Base-by-base conservation (phyloP, 169 alveolate species). In the Plasmodium sp. region DNA sequence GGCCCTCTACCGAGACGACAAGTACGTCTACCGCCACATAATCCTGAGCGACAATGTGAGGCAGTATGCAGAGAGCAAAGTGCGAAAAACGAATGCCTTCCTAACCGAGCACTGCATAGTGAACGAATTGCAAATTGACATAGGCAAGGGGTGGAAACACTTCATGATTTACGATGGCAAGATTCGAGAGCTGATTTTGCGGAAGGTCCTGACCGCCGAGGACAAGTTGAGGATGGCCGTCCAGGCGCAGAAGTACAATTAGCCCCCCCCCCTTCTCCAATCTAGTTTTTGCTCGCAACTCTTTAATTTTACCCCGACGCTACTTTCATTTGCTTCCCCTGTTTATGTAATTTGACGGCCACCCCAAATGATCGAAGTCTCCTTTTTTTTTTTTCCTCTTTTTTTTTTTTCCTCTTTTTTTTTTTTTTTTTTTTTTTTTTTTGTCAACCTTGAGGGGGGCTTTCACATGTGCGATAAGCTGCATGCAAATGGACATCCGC, bases 71-170 rank as follows among this genome's bases (percentile, higher is more conserved):
- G 97, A 97, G 67, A 95, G 96, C 39, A 85, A 96, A 3, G 96
- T 97, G 18, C 95, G 96, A 41, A 92, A 95, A 74, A 97, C 97
- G 56, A 92, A 96, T 22, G 94, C 96, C 56, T 94, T 97, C 36
- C 91, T 97, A 31, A 96, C 98, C 33, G 98, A 97, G 77, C 96
- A 96, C 22, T 97, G 96, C 81, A 97, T 97, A 71, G 95, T 97
- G 1, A 97, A 96, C 71, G 97, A 96, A 18, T 92, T 97, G 34
- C 97, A 97, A 27, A 97, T 97, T 31, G 98, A 95, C 34, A 84
- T 97, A 34, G 96, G 98, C 1, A 97, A 97, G 45, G 98, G 98
- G 36, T 97, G 98, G 98, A 97, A 96, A 84, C 98, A 97, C 93
- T 97, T 97, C 77, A 97, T 97, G 98, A 93, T 96, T 51, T 97